Base-by-base conservation (phyloP, 768 basidiomycete genomes). In the Rickenella mellea region DNA sequence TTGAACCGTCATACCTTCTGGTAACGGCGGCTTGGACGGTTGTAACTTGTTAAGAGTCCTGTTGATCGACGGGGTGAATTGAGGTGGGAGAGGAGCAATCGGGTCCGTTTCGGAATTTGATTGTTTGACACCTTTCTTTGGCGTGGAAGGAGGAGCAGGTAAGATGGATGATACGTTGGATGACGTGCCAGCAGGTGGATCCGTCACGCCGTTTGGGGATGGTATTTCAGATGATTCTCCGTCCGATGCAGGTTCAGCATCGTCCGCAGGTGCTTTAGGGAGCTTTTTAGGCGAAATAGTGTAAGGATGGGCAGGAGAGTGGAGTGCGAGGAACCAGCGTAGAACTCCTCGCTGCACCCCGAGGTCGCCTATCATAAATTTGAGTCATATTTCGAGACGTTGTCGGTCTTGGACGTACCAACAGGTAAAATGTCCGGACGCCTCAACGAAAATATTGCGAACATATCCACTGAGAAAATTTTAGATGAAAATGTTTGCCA, bases 381-480 rank as follows among this genome's bases (percentile, higher is more conserved):
- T 5, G 27, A 41, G n/a, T 11, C 9, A 27, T n/a, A 27, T 41
- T 58, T 27, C 45, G 62, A 65, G 61, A 47, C 12, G n/a, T n/a
- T n/a, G n/a, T n/a, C n/a, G n/a, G n/a, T n/a, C n/a, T n/a, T n/a
- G n/a, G n/a, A 48, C 62, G 29, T 42, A 68, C 71, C 72, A 24
- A 76, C 67, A 10, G 83, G 77, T 1, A 93, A 68, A 41, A 96
- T 83, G 56, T 93, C 78, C 1, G 85, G 85, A 15, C 89, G 78
- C 0, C 88, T 71, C 25, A 92, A 66, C 2, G 86, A 83, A 60
- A 93, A 94, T 32, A 96, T 87, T 11, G 84, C 73, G 54, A 93
- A 93, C 91, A 93, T 93, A 52, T 91, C 81, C n/a, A 90, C 87
- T 73, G 62, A 43, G 55, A 52, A 51, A 45, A 8, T 45, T 48